Percentiles rank a stretch among this genome's conserved stretches.
phyloP scores from a whole-genome alignment of 306 rosid genomes.

The Cucumis hystrix region DNA sequence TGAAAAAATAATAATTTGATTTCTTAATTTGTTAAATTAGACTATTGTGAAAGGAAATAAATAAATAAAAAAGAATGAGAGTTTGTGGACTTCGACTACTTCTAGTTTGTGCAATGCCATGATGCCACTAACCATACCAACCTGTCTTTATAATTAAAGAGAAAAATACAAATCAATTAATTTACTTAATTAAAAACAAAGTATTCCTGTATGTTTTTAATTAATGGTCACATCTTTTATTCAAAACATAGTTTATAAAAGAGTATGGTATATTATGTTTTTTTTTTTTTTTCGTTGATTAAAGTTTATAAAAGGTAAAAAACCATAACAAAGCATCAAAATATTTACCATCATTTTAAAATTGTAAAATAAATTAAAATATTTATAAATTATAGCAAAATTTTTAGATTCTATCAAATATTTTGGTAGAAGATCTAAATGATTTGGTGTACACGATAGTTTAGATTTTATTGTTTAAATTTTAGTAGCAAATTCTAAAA shows the following conservation, averaged over 20 bases:
- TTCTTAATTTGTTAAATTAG: not conserved
- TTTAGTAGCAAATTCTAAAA: too few relatives aligned
- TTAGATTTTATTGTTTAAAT: too few relatives aligned
- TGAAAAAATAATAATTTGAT: too few relatives aligned
- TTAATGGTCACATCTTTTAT: not conserved
- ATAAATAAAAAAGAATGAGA: not conserved
- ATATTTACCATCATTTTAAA: too few relatives aligned
- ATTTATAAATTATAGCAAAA: too few relatives aligned
- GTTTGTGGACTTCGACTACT: constrained; percentile 5
- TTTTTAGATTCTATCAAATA: too few relatives aligned
- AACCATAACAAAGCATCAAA: too few relatives aligned
- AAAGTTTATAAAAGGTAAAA: too few relatives aligned
- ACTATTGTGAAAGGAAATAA: not conserved
- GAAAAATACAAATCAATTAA: not conserved
- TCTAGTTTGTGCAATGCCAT: not conserved
- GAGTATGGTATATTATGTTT: not conserved
- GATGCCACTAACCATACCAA: not conserved
- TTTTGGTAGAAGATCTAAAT: too few relatives aligned
- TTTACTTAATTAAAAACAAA: not conserved
- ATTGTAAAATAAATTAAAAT: too few relatives aligned
- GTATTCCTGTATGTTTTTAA: not conserved
- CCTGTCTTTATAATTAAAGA: not conserved
- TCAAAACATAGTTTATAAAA: not conserved
- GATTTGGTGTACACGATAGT: too few relatives aligned
- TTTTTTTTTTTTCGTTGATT: too few relatives aligned